Evolutionary conservation across 2,329 filamentous ascomycete genomes (phyloP), one percentile per base, ranked within the genome.

Genomic region (Pseudogymnoascus sp.): DNA sequence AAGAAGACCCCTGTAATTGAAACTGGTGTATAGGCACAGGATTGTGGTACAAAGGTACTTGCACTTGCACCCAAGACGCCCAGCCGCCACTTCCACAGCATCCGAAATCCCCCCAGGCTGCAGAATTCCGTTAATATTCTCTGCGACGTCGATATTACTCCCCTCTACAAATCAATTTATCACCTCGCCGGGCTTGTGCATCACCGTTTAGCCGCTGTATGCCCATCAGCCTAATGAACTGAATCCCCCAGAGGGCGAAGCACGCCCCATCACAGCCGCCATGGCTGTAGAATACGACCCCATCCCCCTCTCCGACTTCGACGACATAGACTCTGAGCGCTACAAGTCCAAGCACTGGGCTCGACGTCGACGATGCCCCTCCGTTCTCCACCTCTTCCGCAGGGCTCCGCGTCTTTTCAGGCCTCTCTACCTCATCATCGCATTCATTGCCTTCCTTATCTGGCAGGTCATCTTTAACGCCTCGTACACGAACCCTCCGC

Each of bases 401-500:
- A 62, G 26, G 23, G 13, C n/a, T 19, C 50, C 50, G 29, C 50
- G 50, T 5, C 10, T 56, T 19, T 56, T 56, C 5, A 56, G 69
- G 62, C 70, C 71, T 1, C 33, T 69, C 9, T 70, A 69, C 53
- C 46, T 73, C 50, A 44, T 69, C 13, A 19, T 69, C 10, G 60
- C 65, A 21, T 31, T 72, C 11, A 17, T 65, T 0, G 9, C 68
- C 17, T 67, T 73, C 19, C 38, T 72, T 5, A 23, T 53, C 33
- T 67, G 65, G 66, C 70, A 73, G 26, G 9, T 70, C 2, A 35
- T 66, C 5, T 72, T 80, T 35, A 76, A 76, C 7, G 76, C 77
- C 0, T 80, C 78, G 1, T 82, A 82, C 66, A 73, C 70, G 7
- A 70, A 71, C 31, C 75, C 74, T 2, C 77, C 76, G 7, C 65